A percentile compares a stretch with the other conserved stretches of the same genome.
Evolutionary conservation across 1,139 yeast species (phyloP).

Genomic region (Ogataea hybrid): DNA sequence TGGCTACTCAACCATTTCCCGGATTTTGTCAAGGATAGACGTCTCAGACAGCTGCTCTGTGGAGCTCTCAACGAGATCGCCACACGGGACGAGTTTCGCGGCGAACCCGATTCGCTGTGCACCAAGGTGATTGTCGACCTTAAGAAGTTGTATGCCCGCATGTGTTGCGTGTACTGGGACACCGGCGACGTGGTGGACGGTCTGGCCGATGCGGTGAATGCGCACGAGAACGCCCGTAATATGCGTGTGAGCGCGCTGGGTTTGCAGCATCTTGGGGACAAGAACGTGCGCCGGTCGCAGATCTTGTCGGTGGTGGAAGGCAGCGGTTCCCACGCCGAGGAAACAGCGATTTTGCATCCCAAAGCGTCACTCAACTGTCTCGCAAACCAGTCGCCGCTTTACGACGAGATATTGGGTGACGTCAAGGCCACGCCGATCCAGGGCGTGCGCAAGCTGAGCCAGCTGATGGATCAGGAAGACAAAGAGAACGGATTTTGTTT

Average conservation of each 20-base stretch:
- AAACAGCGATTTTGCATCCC: conserved; percentile 29
- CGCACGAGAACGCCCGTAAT: conserved; percentile 29
- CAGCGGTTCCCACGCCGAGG: conserved; percentile 26
- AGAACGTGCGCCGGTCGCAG: conserved; percentile 53
- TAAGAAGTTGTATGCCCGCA: conserved; percentile 39
- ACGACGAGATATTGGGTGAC: conserved; percentile 26
- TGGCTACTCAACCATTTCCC: conserved; percentile 80
- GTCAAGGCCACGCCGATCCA: conserved; percentile 31
- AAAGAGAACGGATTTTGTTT: conserved; percentile 45
- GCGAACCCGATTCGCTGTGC: conserved; percentile 36
- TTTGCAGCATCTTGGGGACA: conserved; percentile 42
- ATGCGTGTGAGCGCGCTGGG: conserved; percentile 32
- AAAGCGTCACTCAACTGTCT: conserved; percentile 33
- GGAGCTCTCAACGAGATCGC: conserved; percentile 47
- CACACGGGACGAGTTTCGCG: conserved; percentile 17
- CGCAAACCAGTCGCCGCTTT: conserved; percentile 25
- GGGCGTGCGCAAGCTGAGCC: conserved; percentile 31
- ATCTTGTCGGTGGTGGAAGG: conserved; percentile 52
- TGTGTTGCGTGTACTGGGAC: conserved; percentile 41
- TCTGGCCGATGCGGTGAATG: conserved; percentile 21
- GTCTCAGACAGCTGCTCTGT: conserved; percentile 48
- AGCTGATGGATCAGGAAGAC: conserved; percentile 17
- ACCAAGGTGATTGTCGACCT: conserved; percentile 39
- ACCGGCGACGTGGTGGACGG: conserved; percentile 31
- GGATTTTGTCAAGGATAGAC: conserved; percentile 52